Conservation (phyloP, 2,329 filamentous ascomycete genomes). For the Pezicula rhizophila region DNA sequence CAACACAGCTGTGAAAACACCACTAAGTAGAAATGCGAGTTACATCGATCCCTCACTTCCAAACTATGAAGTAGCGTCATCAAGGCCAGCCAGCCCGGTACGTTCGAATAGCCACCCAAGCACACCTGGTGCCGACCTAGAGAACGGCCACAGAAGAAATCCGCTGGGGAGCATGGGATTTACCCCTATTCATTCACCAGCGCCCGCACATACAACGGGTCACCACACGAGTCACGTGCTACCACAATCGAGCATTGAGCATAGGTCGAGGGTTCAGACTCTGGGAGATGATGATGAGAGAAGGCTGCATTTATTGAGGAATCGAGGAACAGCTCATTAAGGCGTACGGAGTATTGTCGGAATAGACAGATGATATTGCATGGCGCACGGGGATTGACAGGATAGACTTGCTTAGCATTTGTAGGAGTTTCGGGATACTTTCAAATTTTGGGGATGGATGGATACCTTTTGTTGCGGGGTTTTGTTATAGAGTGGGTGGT, state of each 20-base stretch:
- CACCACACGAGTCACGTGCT: too few species aligned
- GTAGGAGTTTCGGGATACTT: too few species aligned
- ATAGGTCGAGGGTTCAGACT: too few species aligned
- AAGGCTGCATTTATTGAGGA: slow-evolving; percentile 21
- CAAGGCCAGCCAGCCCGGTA: slow-evolving; percentile 36
- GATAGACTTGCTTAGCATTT: too few species aligned
- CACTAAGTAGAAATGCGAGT: slow-evolving; percentile 45
- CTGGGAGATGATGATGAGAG: slow-evolving; percentile 19
- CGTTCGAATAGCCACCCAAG: slow-evolving; percentile 10
- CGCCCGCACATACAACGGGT: slow-evolving; percentile 5
- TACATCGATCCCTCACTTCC: slow-evolving; percentile 50
- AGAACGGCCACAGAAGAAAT: slow-evolving; percentile 9
- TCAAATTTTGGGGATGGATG: too few species aligned
- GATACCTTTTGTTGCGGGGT: too few species aligned
- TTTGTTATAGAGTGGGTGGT: too few species aligned
- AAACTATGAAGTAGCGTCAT: slow-evolving; percentile 59
- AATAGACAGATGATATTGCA: too few species aligned
- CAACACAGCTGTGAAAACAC: slow-evolving; percentile 63
- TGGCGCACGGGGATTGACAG: too few species aligned
- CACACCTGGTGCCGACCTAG: slow-evolving; percentile 3
- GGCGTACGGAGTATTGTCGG: too few species aligned
- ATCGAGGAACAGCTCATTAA: slow-evolving; percentile 6
- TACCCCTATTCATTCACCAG: slow-evolving; percentile 20
- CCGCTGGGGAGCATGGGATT: slow-evolving; percentile 20
- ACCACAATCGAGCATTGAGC: too few species aligned